phyloP scores from a whole-genome alignment of 2,329 filamentous ascomycete species.

The Davidsoniella neocaledoniae region DNA sequence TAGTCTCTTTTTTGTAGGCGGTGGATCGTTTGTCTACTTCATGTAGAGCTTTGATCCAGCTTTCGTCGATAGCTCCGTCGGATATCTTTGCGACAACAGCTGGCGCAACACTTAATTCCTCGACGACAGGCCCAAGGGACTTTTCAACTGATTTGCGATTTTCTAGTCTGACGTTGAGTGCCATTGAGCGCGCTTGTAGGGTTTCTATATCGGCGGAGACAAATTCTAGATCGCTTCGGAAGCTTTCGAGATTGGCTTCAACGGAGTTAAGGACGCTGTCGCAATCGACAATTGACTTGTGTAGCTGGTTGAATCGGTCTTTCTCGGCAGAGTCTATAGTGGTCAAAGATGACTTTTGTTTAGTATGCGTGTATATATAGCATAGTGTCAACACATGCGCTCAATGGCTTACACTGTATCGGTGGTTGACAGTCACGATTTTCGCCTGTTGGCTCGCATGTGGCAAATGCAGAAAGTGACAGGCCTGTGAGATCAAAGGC shows the following conservation, averaged over 20 bases:
- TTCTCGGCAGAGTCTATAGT: slow-evolving; percentile 57
- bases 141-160: slow-evolving; percentile 84
- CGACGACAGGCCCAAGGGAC: slow-evolving; percentile 70
- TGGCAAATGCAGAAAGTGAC: slow-evolving; percentile 56
- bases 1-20: slow-evolving; percentile 50
- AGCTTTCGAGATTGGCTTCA: slow-evolving; percentile 79
- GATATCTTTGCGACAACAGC: slow-evolving; percentile 68
- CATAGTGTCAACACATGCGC: neutral
- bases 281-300: slow-evolving; percentile 75
- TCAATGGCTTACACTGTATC: slow-evolving; percentile 7
- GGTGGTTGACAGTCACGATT: neutral
- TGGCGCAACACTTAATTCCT: slow-evolving; percentile 80
- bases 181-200: slow-evolving; percentile 69
- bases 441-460: slow-evolving; percentile 16
- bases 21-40: slow-evolving; percentile 69
- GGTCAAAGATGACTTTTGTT: neutral
- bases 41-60: slow-evolving; percentile 66
- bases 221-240: slow-evolving; percentile 78
- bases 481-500: slow-evolving; percentile 66
- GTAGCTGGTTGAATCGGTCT: slow-evolving; percentile 74
- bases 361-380: slow-evolving; percentile 13
- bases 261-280: slow-evolving; percentile 89
- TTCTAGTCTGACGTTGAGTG: slow-evolving; percentile 68
- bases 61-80: slow-evolving; percentile 77
- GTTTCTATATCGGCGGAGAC: slow-evolving; percentile 94